phyloP scores from a whole-genome alignment of 148 eudicot species.

The Heliamphora exappendiculata region DNA sequence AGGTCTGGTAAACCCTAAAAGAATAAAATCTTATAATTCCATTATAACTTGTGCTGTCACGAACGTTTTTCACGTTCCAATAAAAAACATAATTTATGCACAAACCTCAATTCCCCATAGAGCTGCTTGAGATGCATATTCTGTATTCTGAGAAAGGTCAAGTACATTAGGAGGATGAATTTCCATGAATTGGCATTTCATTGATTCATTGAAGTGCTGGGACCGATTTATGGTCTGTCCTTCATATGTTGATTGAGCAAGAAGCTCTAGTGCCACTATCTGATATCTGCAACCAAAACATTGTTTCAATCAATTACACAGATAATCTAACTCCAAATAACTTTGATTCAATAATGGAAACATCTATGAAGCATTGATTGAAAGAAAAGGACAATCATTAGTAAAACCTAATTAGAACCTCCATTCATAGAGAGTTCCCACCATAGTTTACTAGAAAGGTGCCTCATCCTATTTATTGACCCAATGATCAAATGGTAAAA shows the following conservation, averaged over 20 bases:
- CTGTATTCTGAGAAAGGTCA: constrained; percentile 75
- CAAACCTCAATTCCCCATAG: constrained; percentile 96
- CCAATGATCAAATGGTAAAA: neutral
- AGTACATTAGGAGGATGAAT: constrained; percentile 83
- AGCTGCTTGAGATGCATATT: constrained; percentile 95
- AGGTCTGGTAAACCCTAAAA: constrained; percentile 86
- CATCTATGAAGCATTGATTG: neutral
- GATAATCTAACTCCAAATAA: neutral
- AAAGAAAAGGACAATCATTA: neutral
- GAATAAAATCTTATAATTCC: constrained; percentile 17
- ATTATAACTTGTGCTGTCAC: neutral
- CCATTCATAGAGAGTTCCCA: neutral
- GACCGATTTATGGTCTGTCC: constrained; percentile 34
- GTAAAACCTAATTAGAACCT: neutral
- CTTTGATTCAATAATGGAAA: neutral
- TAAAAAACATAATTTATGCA: neutral
- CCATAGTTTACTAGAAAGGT: neutral
- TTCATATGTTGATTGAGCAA: constrained; percentile 51
- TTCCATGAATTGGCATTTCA: constrained; percentile 50
- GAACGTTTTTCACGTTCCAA: neutral
- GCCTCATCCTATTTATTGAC: neutral
- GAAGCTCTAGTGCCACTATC: constrained; percentile 65
- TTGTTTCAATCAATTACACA: constrained; percentile 2
- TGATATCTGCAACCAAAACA: constrained; percentile 65
- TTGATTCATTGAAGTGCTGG: constrained; percentile 39